phyloP scores from a whole-genome alignment of 352 stramenopile species.

The Phytophthora boehmeriae region DNA sequence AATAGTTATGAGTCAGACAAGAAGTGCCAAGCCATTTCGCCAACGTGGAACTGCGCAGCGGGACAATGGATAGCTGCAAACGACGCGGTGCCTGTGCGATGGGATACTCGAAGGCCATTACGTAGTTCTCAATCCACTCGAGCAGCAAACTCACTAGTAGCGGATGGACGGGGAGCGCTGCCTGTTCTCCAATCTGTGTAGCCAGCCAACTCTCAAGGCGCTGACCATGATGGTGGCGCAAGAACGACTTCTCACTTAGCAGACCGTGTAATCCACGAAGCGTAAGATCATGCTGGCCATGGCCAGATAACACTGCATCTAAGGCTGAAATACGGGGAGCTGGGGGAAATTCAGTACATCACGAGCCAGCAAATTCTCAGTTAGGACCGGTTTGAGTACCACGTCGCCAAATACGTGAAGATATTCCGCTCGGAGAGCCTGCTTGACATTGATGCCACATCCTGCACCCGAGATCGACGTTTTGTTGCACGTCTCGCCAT shows the following conservation, averaged over 20 bases:
- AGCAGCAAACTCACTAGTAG: slow-evolving; percentile 57
- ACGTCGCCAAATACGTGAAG: slow-evolving; percentile 65
- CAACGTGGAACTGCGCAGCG: slow-evolving; percentile 44
- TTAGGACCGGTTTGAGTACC: slow-evolving; percentile 70
- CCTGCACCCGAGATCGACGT: slow-evolving; percentile 14
- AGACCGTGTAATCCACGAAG: slow-evolving; percentile 56
- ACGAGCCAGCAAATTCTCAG: slow-evolving; percentile 63
- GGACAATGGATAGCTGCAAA: slow-evolving; percentile 68
- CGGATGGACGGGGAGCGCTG: slow-evolving; percentile 54
- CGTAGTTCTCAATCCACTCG: slow-evolving; percentile 80
- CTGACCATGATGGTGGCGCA: slow-evolving; percentile 62
- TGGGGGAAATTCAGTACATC: slow-evolving; percentile 58
- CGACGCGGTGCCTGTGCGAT: slow-evolving; percentile 53
- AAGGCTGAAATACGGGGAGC: slow-evolving; percentile 32
- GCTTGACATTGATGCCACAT: slow-evolving; percentile 33
- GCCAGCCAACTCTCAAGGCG: slow-evolving; percentile 61
- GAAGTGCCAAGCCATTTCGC: slow-evolving; percentile 44
- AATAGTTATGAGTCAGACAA: slow-evolving; percentile 20
- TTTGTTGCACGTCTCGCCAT: slow-evolving; percentile 20
- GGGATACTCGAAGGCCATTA: slow-evolving; percentile 79
- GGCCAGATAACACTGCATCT: slow-evolving; percentile 28
- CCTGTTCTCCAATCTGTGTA: slow-evolving; percentile 44
- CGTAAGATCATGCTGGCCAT: slow-evolving; percentile 57
- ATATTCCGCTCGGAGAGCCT: slow-evolving; percentile 55
- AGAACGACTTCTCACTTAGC: slow-evolving; percentile 70